phyloP scores from a whole-genome alignment of 306 rosid species.

The Vicia villosa region DNA sequence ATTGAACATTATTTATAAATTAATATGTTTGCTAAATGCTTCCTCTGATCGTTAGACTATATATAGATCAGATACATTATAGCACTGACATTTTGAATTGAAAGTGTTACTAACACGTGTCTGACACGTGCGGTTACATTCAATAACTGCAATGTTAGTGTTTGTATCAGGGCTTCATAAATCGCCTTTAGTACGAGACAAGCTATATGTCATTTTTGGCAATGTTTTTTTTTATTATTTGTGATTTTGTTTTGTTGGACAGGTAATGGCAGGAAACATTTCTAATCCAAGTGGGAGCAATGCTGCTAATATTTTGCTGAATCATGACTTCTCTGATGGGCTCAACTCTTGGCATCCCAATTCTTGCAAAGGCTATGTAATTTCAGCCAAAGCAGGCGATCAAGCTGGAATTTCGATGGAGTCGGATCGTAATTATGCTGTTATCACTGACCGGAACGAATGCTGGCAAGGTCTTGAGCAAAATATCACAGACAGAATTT shows the following conservation, averaged over 20 bases:
- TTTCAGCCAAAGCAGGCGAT: slow-evolving; percentile 50
- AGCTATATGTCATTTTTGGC: slow-evolving; percentile 19
- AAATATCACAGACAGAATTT: slow-evolving; percentile 67
- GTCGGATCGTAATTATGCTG: slow-evolving; percentile 50
- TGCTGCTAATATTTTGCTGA: slow-evolving; percentile 61
- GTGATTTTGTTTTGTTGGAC: slow-evolving; percentile 38
- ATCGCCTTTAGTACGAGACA: too few species aligned
- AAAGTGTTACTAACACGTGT: too few species aligned
- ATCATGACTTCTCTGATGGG: slow-evolving; percentile 82
- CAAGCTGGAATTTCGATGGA: slow-evolving; percentile 37
- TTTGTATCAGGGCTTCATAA: too few species aligned
- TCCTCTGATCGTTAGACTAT: too few species aligned
- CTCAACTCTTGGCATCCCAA: slow-evolving; percentile 78
- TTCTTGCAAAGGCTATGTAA: slow-evolving; percentile 65
- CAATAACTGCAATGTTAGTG: too few species aligned
- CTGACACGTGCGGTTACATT: too few species aligned
- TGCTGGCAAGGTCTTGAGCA: slow-evolving; percentile 98
- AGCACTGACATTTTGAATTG: neutral
- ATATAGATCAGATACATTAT: too few species aligned
- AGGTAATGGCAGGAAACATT: slow-evolving; percentile 47
- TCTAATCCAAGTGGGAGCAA: slow-evolving; percentile 39
- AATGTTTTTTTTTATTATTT: slow-evolving; percentile 18
- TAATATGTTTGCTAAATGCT: neutral
- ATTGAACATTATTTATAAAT: neutral
- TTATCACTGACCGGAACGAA: slow-evolving; percentile 68